These are phyloP conservation scores for Neoascochyta sp. DNA, from an alignment of 2,329 filamentous ascomycete genomes.

Conservation along the genomic window DNA sequence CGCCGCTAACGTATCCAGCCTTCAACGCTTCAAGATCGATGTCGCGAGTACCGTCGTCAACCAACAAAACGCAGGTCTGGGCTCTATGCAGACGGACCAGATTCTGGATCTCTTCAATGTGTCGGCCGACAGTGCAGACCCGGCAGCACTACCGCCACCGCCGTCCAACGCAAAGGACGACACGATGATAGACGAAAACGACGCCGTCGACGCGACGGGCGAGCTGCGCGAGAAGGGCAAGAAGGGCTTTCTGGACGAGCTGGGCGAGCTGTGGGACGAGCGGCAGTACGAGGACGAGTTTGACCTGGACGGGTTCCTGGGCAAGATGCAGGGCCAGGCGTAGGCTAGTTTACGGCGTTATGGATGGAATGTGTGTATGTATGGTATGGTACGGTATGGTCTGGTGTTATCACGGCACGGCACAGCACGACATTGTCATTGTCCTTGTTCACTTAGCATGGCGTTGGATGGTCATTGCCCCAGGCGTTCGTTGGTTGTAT, in stretches of 20 bases:
- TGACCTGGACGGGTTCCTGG: constrained; percentile 90
- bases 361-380: too few species aligned
- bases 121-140: constrained; percentile 46
- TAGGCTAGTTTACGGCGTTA: too few species aligned
- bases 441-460: too few species aligned
- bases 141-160: constrained; percentile 53
- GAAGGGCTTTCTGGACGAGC: constrained; percentile 91
- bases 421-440: too few species aligned
- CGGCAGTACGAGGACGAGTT: constrained; percentile 98
- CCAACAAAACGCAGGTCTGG: constrained; percentile 92
- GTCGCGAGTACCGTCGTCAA: constrained; percentile 98
- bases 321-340: constrained; percentile 80
- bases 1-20: constrained; percentile 48
- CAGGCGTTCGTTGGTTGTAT: too few species aligned
- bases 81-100: constrained; percentile 97
- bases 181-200: constrained; percentile 77
- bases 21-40: constrained; percentile 99
- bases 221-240: constrained; percentile 93
- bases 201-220: constrained; percentile 74
- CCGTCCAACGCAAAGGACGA: constrained; percentile 62
- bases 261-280: constrained; percentile 96
- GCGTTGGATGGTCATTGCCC: too few species aligned
- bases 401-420: too few species aligned
- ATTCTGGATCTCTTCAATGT: constrained; percentile 95
- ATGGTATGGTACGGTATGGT: too few species aligned